phyloP scores from a whole-genome alignment of 805 yeast species.

The Priceomyces carsonii region DNA sequence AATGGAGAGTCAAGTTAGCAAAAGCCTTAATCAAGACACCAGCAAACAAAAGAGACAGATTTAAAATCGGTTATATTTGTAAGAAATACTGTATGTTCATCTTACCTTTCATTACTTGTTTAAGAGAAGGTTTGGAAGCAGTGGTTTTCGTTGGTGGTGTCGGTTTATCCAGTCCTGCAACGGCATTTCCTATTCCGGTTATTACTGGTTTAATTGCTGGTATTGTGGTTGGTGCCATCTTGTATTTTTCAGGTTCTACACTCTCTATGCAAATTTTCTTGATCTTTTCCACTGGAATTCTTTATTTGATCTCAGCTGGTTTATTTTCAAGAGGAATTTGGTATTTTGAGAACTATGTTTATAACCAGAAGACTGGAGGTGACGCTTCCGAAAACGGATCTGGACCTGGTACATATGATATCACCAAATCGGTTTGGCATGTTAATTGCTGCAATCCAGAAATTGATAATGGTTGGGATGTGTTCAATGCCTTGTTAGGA shows the following conservation, averaged over 20 bases:
- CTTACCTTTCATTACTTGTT: slow-evolving; percentile 84
- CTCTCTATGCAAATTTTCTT: slow-evolving; percentile 86
- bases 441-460: slow-evolving; percentile 97
- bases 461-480: slow-evolving; percentile 93
- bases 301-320: slow-evolving; percentile 90
- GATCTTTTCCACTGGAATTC: slow-evolving; percentile 82
- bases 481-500: slow-evolving; percentile 90
- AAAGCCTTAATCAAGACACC: slow-evolving; percentile 70
- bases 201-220: slow-evolving; percentile 85
- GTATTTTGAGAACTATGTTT: slow-evolving; percentile 75
- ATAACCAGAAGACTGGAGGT: slow-evolving; percentile 76
- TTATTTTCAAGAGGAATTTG: slow-evolving; percentile 91
- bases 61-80: slow-evolving; percentile 32
- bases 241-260: slow-evolving; percentile 81
- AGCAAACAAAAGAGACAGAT: slow-evolving; percentile 47
- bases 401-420: slow-evolving; percentile 94
- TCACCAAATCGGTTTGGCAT: slow-evolving; percentile 83
- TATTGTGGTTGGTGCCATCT: slow-evolving; percentile 59
- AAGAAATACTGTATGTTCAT: slow-evolving; percentile 85
- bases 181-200: slow-evolving; percentile 91
- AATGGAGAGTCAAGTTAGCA: slow-evolving; percentile 96
- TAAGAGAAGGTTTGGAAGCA: slow-evolving; percentile 86
- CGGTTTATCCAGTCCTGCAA: slow-evolving; percentile 34
- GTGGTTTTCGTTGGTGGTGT: slow-evolving; percentile 49
- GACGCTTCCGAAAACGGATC: slow-evolving; percentile 91